A percentile compares a stretch with the other conserved stretches of the same genome.
Conservation (phyloP, 345 rosid genomes). For the Orychophragmus violaceus region DNA sequence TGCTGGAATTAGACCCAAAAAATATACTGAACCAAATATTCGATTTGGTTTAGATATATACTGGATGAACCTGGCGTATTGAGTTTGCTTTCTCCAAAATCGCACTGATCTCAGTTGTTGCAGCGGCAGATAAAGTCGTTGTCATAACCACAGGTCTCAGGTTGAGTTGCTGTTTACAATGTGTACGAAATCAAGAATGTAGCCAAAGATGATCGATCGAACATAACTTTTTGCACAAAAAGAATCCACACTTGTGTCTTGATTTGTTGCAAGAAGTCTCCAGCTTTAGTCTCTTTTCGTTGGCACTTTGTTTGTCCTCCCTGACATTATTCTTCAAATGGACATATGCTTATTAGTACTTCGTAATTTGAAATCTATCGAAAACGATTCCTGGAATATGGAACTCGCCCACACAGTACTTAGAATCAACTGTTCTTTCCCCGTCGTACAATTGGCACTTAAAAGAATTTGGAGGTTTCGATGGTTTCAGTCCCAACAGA, state of each 20-base stretch:
- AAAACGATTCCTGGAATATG: neutral
- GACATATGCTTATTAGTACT: slow-evolving; percentile 9
- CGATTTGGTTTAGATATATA: neutral
- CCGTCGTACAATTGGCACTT: slow-evolving; percentile 1
- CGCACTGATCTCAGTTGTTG: slow-evolving; percentile 52
- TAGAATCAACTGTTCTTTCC: neutral
- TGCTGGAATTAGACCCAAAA: neutral
- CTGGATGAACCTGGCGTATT: slow-evolving; percentile 66
- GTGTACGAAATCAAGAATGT: neutral
- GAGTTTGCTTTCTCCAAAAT: slow-evolving; percentile 88
- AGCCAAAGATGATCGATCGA: neutral
- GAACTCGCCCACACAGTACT: slow-evolving; percentile 1
- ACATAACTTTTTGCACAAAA: neutral
- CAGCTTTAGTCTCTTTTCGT: slow-evolving; percentile 51
- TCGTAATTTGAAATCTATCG: no score
- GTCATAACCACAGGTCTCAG: slow-evolving; percentile 51
- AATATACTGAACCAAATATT: neutral
- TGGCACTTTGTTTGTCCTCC: slow-evolving; percentile 38
- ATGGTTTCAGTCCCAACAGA: slow-evolving; percentile 84
- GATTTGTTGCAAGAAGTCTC: slow-evolving; percentile 76
- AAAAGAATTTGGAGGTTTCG: slow-evolving; percentile 69
- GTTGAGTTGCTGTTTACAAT: slow-evolving; percentile 53
- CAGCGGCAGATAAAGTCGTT: slow-evolving; percentile 38
- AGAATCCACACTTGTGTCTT: slow-evolving; percentile 49
- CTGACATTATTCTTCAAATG: slow-evolving; percentile 40